Evolutionary conservation across 148 eudicot genomes (phyloP).

Genomic region (Rhododendron vialii): DNA sequence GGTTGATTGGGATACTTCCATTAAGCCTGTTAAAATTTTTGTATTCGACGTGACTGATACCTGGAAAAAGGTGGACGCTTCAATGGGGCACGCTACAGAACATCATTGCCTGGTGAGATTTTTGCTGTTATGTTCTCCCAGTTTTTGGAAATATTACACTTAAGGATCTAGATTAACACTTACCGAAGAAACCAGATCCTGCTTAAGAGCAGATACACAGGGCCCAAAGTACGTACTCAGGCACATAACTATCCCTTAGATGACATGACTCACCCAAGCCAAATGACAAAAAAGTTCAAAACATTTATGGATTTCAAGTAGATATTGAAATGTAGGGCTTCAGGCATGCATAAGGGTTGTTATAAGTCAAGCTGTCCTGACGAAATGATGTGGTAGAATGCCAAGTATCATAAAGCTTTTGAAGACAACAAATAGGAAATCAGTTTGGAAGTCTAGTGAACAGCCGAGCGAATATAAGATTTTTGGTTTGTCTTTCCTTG

Average conservation of each 20-base stretch:
- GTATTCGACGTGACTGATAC: constrained; percentile 74
- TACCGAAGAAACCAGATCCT: neutral
- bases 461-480: neutral
- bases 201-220: neutral
- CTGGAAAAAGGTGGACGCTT: constrained; percentile 35
- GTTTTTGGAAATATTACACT: neutral
- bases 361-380: neutral
- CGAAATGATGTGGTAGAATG: neutral
- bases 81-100: constrained; percentile 10
- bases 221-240: neutral
- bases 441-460: neutral
- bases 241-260: neutral
- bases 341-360: neutral
- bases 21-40: constrained; percentile 65
- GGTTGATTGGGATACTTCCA: constrained; percentile 55
- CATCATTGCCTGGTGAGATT: constrained; percentile 60
- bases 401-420: neutral
- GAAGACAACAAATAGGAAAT: neutral
- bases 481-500: neutral
- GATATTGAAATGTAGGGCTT: neutral
- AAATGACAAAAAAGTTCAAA: neutral
- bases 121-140: neutral
- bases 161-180: neutral
- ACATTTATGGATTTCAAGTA: neutral
- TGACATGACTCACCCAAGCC: neutral